Conservation (phyloP, 2,329 filamentous ascomycete genomes). For the Colletotrichum paranaense region DNA sequence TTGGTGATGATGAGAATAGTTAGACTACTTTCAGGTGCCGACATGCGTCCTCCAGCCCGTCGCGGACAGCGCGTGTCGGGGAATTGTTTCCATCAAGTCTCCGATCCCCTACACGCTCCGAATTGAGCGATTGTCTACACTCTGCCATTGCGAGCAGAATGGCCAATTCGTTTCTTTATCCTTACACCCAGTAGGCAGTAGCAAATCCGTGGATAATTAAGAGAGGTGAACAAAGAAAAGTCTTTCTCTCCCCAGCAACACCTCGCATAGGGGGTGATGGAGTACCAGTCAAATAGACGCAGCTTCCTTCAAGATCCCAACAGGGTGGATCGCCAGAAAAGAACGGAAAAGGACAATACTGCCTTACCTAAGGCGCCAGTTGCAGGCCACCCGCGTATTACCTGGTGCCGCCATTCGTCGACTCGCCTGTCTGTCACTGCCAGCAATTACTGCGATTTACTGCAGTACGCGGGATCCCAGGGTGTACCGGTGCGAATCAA, state of each 20-base stretch:
- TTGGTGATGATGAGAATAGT: neutral
- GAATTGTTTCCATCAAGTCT: slow-evolving; percentile 1
- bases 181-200: neutral
- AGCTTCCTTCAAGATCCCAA: neutral
- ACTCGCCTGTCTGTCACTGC: neutral
- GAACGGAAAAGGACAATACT: neutral
- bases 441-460: neutral
- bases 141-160: neutral
- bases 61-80: neutral
- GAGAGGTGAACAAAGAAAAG: neutral
- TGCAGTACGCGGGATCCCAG: no score
- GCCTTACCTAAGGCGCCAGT: neutral
- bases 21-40: neutral
- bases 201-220: neutral
- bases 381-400: neutral
- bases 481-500: slow-evolving; percentile 4
- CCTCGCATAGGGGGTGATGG: neutral
- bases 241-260: slow-evolving; percentile 6
- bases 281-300: neutral
- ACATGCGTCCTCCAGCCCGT: neutral
- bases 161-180: neutral
- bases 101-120: neutral
- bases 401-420: neutral
- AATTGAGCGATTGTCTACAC: neutral
- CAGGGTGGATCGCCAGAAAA: neutral